Evolutionary conservation across 768 basidiomycete genomes (phyloP).

Genomic region (Cantharellus cinnabarinus): DNA sequence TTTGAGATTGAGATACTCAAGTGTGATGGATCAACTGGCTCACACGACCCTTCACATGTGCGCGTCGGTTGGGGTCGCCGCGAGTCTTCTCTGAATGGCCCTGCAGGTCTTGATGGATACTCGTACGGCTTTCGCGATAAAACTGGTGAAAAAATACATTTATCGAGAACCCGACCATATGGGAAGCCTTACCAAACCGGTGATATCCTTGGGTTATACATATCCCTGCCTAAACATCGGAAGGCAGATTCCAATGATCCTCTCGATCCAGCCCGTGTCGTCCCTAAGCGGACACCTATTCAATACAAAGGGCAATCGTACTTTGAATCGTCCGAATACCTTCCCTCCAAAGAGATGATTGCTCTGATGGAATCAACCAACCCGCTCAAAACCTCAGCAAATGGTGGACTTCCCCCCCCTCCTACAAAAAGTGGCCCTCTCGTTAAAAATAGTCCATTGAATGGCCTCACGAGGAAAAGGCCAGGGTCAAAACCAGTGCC

Average conservation of each 20-base stretch:
- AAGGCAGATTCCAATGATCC: slow-evolving; percentile 39
- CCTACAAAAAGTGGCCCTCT: slow-evolving; percentile 43
- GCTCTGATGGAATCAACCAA: slow-evolving; percentile 47
- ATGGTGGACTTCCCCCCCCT: slow-evolving; percentile 33
- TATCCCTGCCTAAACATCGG: slow-evolving; percentile 57
- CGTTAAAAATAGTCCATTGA: slow-evolving; percentile 46
- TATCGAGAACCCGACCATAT: slow-evolving; percentile 65
- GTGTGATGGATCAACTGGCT: slow-evolving; percentile 36
- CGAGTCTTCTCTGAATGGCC: slow-evolving; percentile 84
- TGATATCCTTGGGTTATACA: slow-evolving; percentile 85
- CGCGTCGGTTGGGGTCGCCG: slow-evolving; percentile 81
- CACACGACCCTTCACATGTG: slow-evolving; percentile 47
- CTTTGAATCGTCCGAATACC: slow-evolving; percentile 84
- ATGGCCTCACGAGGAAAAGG: slow-evolving; percentile 9
- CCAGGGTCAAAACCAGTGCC: neutral
- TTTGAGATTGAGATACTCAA: slow-evolving; percentile 70
- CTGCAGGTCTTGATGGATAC: slow-evolving; percentile 85
- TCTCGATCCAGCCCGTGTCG: slow-evolving; percentile 62
- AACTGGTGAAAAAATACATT: slow-evolving; percentile 73
- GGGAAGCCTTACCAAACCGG: slow-evolving; percentile 55
- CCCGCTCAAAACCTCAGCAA: slow-evolving; percentile 11
- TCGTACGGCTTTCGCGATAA: slow-evolving; percentile 84
- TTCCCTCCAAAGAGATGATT: slow-evolving; percentile 79
- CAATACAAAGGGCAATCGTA: slow-evolving; percentile 94
- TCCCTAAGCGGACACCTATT: slow-evolving; percentile 81